phyloP scores from a whole-genome alignment of 2,329 filamentous ascomycete genomes.

The Hypoxylon sp. region DNA sequence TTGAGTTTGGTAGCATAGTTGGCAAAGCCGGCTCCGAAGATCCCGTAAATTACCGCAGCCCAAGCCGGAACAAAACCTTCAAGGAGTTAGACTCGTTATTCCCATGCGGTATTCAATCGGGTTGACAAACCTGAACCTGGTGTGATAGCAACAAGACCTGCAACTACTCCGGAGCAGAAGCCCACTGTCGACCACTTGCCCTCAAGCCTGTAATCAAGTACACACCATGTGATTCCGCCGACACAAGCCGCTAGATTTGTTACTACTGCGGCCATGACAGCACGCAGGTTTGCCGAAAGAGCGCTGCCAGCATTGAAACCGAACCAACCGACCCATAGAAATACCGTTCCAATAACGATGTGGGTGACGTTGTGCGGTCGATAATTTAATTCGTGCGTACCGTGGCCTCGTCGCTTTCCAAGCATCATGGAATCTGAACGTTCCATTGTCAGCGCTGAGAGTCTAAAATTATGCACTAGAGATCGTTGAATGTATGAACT shows the following conservation, averaged over 20 bases:
- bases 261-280: conserved; percentile 87
- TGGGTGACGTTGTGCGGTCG: conserved; percentile 94
- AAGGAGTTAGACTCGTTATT: conserved; percentile 26
- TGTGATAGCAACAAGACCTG: conserved; percentile 89
- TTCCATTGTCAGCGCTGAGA: conserved; percentile 30
- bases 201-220: conserved; percentile 90
- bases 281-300: conserved; percentile 83
- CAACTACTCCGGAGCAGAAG: conserved; percentile 92
- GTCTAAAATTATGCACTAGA: not conserved
- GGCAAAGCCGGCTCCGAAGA: conserved; percentile 81
- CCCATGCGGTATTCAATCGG: not conserved
- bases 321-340: conserved; percentile 96
- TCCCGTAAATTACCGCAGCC: conserved; percentile 84
- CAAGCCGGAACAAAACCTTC: conserved; percentile 82
- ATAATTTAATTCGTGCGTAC: conserved; percentile 90
- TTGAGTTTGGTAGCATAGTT: conserved; percentile 95
- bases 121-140: conserved; percentile 78
- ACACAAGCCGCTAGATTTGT: conserved; percentile 89
- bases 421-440: conserved; percentile 82
- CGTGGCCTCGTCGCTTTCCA: conserved; percentile 86
- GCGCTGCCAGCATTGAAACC: conserved; percentile 94
- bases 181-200: conserved; percentile 94
- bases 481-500: conserved; percentile 35
- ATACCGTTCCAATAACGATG: conserved; percentile 92
- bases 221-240: conserved; percentile 89